Evolutionary conservation across 768 basidiomycete species (phyloP), one percentile per base, ranked within the genome.

Genomic region (Leccinum obscurum): DNA sequence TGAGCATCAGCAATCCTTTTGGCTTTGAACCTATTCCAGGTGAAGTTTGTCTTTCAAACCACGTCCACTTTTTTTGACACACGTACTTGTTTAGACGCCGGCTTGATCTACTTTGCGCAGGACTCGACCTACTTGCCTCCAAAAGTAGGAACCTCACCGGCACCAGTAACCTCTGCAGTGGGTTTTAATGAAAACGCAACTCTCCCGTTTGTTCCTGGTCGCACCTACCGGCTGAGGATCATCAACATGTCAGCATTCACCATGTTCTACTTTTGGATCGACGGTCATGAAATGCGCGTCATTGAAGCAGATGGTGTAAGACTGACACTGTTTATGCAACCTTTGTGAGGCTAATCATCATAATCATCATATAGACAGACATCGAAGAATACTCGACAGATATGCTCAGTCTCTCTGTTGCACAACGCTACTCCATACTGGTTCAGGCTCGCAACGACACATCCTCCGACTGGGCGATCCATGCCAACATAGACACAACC

Each of bases 401-500:
- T 70, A 72, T 89, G 39, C 67, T 98, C 54, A 81, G 85, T 48
- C 59, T 98, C 58, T 81, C 92, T 14, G 93, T 90, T 32, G 95
- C 95, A 0, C 96, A 98, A 73, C 86, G 96, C 20, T 97, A 96
- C 75, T 95, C 95, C 0, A 79, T 99, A 44, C 85, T 98, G 34
- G 92, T 99, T 55, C 89, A 88, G 11, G 95, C 96, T 10, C 85
- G 89, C 52, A 95, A 95, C 74, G 91, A 94, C 63, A 90, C 88
- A 0, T 77, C 82, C 3, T 77, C 83, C 22, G 97, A 99, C 78
- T 98, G 88, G 87, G 85, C 84, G 54, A 85, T 99, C 60, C 92
- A 94, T 69, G 90, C 90, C 6, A 92, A 95, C 78, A 92, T 98
- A 85, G 92, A 95, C 70, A 83, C 83, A 0, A 78, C 77, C 62